Evolutionary conservation across 73 alveolate species (phyloP).

Genomic region (Paramecium biaurelia): DNA sequence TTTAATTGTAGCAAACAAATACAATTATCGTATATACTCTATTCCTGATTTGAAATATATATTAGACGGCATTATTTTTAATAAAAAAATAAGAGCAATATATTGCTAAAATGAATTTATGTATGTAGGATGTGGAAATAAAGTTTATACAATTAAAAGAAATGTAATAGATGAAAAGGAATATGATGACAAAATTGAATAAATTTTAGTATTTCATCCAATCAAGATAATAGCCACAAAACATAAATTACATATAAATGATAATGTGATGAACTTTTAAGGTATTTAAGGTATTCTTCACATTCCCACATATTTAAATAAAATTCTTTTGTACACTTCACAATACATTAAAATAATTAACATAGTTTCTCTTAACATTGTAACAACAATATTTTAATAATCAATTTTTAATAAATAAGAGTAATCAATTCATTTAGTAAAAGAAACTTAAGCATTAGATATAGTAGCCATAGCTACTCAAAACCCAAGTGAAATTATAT

Average conservation of each 20-base stretch:
- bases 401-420: neutral
- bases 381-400: neutral
- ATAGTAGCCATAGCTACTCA: neutral
- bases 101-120: constrained; percentile 6
- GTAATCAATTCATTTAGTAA: neutral
- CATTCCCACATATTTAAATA: constrained; percentile 38
- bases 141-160: constrained; percentile 30
- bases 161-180: constrained; percentile 8
- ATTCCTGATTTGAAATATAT: constrained; percentile 17
- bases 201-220: constrained; percentile 19
- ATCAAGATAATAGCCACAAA: constrained; percentile 36
- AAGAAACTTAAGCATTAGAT: neutral
- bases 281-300: constrained; percentile 32
- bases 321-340: neutral
- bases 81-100: constrained; percentile 21
- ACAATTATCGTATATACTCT: constrained; percentile 5
- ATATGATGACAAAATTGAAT: neutral
- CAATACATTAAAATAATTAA: neutral
- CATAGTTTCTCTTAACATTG: neutral
- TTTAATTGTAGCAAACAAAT: constrained; percentile 19
- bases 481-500: neutral
- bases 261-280: neutral
- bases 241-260: constrained; percentile 37
- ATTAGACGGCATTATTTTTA: constrained; percentile 11
- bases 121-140: constrained; percentile 22